A percentile compares a stretch with the other conserved stretches of the same genome.
Conservation (phyloP, 148 eudicot genomes). For the Fagopyrum esculentum region DNA sequence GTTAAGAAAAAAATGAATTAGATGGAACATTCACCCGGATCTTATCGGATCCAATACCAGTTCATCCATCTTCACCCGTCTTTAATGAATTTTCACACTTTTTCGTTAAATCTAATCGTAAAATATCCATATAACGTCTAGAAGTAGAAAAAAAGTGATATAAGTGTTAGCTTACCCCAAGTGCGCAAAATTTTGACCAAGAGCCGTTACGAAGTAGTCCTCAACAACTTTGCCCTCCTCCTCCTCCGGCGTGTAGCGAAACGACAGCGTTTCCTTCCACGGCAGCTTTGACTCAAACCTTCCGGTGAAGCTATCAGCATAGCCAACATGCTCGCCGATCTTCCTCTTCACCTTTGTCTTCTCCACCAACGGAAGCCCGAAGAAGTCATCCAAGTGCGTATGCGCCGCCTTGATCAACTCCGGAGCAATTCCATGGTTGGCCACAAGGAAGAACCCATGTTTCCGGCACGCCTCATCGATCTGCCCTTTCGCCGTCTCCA, state of each 20-base stretch:
- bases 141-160: no score
- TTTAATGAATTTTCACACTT: no score
- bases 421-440: conserved; percentile 33
- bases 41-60: no score
- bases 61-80: no score
- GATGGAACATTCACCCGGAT: no score
- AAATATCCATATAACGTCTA: no score
- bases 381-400: conserved; percentile 27
- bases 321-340: conserved; percentile 35
- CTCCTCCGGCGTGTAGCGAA: conserved; percentile 18
- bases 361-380: conserved; percentile 26
- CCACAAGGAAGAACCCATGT: conserved; percentile 51
- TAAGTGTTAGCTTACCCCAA: conserved; percentile 21
- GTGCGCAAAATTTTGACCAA: conserved; percentile 29
- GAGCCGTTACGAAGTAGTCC: conserved; percentile 27
- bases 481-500: conserved; percentile 20
- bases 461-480: conserved; percentile 39
- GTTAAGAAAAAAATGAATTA: no score
- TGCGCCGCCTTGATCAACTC: conserved; percentile 28
- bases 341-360: conserved; percentile 34
- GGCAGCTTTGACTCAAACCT: conserved; percentile 38
- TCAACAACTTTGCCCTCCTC: conserved; percentile 17
- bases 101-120: no score
- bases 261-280: conserved; percentile 46
- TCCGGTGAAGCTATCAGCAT: conserved; percentile 37